A percentile compares a stretch with the other conserved stretches of the same genome.
These are phyloP conservation scores for Papiliotrema laurentii DNA, from an alignment of 1,284 basidiomycete species.

Conservation along the genomic window DNA sequence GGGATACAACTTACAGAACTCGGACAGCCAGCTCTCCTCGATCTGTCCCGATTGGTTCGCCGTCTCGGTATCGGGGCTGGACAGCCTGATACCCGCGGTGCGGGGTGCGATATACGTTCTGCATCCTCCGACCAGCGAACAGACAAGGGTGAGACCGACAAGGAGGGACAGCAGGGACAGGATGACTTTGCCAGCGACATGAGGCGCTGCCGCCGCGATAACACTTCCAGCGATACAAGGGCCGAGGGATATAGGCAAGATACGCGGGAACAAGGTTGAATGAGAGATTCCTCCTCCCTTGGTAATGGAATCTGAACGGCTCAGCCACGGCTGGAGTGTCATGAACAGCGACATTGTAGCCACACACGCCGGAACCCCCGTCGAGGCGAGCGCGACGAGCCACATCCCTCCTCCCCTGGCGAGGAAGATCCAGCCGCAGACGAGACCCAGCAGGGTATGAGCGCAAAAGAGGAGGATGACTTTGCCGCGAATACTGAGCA, in stretches of 20 bases:
- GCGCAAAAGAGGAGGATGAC: slow-evolving; percentile 10
- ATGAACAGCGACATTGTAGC: slow-evolving; percentile 5
- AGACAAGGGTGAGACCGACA: slow-evolving; percentile 4
- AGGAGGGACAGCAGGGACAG: slow-evolving; percentile 8
- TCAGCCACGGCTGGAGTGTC: neutral
- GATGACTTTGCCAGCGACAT: neutral
- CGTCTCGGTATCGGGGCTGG: slow-evolving; percentile 2
- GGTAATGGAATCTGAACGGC: neutral
- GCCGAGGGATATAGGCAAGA: slow-evolving; percentile 13
- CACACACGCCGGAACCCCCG: neutral
- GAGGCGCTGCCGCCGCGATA: neutral
- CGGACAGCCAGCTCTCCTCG: slow-evolving; percentile 20
- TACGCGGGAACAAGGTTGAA: slow-evolving; percentile 20
- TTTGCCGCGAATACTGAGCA: slow-evolving; percentile 14
- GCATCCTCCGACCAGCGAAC: slow-evolving; percentile 6
- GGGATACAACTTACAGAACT: slow-evolving; percentile 21
- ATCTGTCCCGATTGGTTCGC: slow-evolving; percentile 1
- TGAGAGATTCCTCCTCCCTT: slow-evolving; percentile 25
- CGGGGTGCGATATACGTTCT: neutral
- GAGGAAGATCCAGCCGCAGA: slow-evolving; percentile 16
- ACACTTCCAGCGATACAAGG: neutral
- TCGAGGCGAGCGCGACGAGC: slow-evolving; percentile 4
- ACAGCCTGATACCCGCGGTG: slow-evolving; percentile 1
- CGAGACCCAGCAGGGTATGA: slow-evolving; percentile 6
- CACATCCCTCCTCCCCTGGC: neutral